Evolutionary conservation across 192 early-diverging fungal genomes (phyloP), one percentile per base, ranked within the genome.

Genomic region (Gorgonomyces haynaldii): DNA sequence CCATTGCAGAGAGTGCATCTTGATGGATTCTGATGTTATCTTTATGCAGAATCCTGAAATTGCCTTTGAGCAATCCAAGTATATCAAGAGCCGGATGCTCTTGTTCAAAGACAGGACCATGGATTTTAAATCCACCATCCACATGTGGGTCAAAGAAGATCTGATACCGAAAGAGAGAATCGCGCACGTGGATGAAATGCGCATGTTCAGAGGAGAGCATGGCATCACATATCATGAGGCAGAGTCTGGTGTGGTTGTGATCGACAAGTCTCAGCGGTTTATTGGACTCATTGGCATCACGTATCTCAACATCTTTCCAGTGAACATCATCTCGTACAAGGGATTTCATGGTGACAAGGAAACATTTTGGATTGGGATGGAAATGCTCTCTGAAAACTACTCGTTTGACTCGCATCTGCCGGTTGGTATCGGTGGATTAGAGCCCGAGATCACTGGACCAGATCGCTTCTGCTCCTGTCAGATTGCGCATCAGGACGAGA

Each of bases 11-110:
- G 65, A 83, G 19, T 65, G 67, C 9, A 78, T 85, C 37, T 56
- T 85, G 44, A 61, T 84, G 40, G 83, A 85, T 57, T 68, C 83
- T 6, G 82, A 85, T 52, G 82, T 76, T 1, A 56, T 78, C 21
- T 80, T 82, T 37, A 45, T 85, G 27, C 66, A 74, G 44, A 54
- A 66, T 49, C 83, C 83, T 0, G 67, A 56, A 19, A 52, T 51
- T 3, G 29, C 81, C 13, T 78, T 81, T 51, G 15, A 22, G 31
- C 52, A 37, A 24, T 9, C 16, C 31, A 53, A 8, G 63, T 81
- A 52, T 50, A 45, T 10, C 61, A 54, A 19, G 67, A 72, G 41
- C 22, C 53, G 52, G 13, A 75, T 64, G 2, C 68, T 82, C 4
- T 81, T 72, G 53, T 82, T 75, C 39, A 64, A 64, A 21, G 80